These are phyloP conservation scores for Aspergillus versicolor DNA, from an alignment of 2,329 filamentous ascomycete genomes.

Conservation along the genomic window DNA sequence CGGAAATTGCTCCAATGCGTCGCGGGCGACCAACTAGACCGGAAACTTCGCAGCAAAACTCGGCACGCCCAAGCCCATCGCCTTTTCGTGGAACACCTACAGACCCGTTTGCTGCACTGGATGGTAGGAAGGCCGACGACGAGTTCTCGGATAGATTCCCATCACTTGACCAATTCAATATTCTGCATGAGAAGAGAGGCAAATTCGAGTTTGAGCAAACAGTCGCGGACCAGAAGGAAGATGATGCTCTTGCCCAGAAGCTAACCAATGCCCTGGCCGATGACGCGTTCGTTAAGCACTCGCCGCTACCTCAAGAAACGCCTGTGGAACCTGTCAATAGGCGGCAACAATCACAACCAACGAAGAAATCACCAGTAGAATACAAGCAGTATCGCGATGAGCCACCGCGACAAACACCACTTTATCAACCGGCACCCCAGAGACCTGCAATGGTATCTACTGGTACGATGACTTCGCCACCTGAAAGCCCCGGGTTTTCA, in stretches of 20 bases:
- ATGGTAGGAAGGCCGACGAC: conserved; percentile 65
- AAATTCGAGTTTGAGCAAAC: conserved; percentile 78
- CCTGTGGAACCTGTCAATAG: conserved; percentile 24
- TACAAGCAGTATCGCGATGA: conserved; percentile 24
- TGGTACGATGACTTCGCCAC: conserved; percentile 74
- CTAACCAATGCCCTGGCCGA: conserved; percentile 78
- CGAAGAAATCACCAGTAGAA: conserved; percentile 23
- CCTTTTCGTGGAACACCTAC: conserved; percentile 67
- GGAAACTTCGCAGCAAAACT: conserved; percentile 44
- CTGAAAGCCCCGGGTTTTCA: conserved; percentile 40
- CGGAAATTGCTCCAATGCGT: conserved; percentile 91
- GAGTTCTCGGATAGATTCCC: conserved; percentile 85
- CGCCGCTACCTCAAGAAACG: conserved; percentile 33
- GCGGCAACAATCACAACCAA: conserved; percentile 25
- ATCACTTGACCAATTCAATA: conserved; percentile 86
- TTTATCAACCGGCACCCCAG: conserved; percentile 48
- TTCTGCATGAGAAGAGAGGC: conserved; percentile 78
- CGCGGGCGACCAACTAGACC: conserved; percentile 70
- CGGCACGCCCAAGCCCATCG: conserved; percentile 62
- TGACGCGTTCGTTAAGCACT: conserved; percentile 68
- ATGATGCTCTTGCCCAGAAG: conserved; percentile 60
- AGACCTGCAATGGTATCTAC: conserved; percentile 62
- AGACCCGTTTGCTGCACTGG: conserved; percentile 89
- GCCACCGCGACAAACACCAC: conserved; percentile 26
- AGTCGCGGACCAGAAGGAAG: conserved; percentile 42